Evolutionary conservation across 768 basidiomycete genomes (phyloP).

Genomic region (Dioszegia aurantiaca): DNA sequence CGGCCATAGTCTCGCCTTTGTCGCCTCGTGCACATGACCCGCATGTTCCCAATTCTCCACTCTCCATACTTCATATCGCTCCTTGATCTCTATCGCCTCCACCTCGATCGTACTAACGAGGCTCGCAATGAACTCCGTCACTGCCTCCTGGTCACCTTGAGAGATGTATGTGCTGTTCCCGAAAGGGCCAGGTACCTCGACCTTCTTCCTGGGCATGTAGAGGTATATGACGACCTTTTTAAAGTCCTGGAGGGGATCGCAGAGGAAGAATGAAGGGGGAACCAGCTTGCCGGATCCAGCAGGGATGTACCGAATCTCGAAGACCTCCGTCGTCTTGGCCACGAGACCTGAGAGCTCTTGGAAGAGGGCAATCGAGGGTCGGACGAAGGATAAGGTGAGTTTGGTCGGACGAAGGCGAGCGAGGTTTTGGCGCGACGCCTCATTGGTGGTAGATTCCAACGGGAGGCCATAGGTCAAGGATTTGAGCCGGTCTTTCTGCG

Average conservation of each 20-base stretch:
- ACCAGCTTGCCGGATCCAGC: not conserved
- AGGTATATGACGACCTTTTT: not conserved
- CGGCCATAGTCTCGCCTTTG: constrained; percentile 3
- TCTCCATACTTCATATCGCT: constrained; percentile 3
- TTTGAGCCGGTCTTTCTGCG: constrained; percentile 6
- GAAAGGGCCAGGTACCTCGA: constrained; percentile 1
- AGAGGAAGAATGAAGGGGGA: not conserved
- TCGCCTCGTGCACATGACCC: constrained; percentile 3
- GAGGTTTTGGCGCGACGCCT: constrained; percentile 6
- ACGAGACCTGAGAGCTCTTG: constrained; percentile 8
- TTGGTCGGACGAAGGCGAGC: not conserved
- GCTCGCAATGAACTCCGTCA: not conserved
- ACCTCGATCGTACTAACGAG: constrained; percentile 1
- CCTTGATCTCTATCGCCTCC: constrained; percentile 3
- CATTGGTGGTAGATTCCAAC: constrained; percentile 8
- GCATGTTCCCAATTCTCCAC: constrained; percentile 8
- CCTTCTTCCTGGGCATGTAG: not conserved
- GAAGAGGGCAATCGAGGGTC: constrained; percentile 4
- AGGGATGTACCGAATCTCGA: constrained; percentile 9
- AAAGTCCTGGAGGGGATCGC: constrained; percentile 7
- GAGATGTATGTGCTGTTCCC: not conserved
- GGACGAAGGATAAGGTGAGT: constrained; percentile 4
- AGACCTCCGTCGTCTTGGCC: not conserved
- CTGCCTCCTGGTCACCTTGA: not conserved
- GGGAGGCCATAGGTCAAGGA: constrained; percentile 23